Conservation (phyloP, 306 rosid species). For the Benincasa hispida region DNA sequence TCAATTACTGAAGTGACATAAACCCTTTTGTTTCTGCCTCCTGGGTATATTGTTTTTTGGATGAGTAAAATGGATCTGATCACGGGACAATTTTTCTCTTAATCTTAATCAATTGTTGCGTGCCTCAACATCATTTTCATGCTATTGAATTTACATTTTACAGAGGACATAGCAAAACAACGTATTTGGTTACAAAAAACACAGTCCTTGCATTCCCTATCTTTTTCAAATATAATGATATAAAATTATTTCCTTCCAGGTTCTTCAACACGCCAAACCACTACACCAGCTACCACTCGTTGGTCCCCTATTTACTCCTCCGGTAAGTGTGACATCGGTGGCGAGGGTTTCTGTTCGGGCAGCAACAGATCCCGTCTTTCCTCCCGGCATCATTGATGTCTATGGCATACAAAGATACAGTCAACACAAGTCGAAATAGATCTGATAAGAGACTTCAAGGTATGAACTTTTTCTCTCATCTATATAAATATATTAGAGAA, state of each 20-base stretch:
- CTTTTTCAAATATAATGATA: neutral
- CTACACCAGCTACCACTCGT: constrained; percentile 68
- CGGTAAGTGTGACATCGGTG: constrained; percentile 64
- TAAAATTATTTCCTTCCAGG: constrained; percentile 27
- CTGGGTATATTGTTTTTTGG: neutral
- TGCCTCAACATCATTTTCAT: neutral
- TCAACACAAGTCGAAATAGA: constrained; percentile 42
- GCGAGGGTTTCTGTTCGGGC: constrained; percentile 89
- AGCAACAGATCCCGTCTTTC: constrained; percentile 89
- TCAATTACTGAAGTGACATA: neutral
- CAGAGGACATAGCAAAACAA: neutral
- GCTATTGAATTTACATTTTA: neutral
- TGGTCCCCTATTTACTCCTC: constrained; percentile 84
- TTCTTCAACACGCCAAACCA: constrained; percentile 47
- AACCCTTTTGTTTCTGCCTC: neutral
- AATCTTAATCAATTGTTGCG: neutral
- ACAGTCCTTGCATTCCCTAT: neutral
- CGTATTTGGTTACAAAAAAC: neutral
- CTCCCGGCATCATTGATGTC: constrained; percentile 75
- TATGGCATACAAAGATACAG: constrained; percentile 69
- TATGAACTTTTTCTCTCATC: neutral
- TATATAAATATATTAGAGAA: neutral
- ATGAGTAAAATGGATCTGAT: neutral
- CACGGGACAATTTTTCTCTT: neutral
- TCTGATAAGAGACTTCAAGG: neutral